Evolutionary conservation across 129 eudicot genomes (phyloP), one percentile per base, ranked within the genome.

Genomic region (Tanacetum coccineum): DNA sequence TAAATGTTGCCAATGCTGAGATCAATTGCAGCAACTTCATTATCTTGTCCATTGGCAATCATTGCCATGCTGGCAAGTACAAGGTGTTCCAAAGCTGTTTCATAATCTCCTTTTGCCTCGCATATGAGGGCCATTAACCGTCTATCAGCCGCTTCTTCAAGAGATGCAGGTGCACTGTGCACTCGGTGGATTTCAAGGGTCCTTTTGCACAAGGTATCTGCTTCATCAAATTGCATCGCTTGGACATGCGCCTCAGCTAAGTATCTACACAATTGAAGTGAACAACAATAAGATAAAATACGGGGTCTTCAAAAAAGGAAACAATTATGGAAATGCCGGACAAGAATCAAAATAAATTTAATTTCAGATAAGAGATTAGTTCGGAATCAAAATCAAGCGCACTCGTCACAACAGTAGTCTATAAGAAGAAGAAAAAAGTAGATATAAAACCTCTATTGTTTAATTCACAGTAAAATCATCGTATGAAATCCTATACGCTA

Each of bases 51-150:
- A 39, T 92, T 88, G 74, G 98, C 98, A 45, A 92, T 92, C 98
- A 92, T 92, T 12, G 96, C 96, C 98, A 92, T 92, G 84, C 95
- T 88, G 74, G 98, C 91, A 13, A 92, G 96, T 30, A 92, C 98
- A 67, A 92, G 98, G 81, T 92, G 98, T 70, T 92, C 98, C 3
- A 92, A 77, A 55, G 98, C 98, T 45, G 96, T 18, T 79, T 88
- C 98, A 39, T 84, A 88, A 39, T 92, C 98, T 56, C 89, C 91
- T 82, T 88, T 92, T 36, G 98, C 96, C 81, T 92, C 98, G 4
- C 88, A 92, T 76, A 92, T 92, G 65, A 92, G 95, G 52, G 98
- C 98, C 98, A 92, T 92, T 64, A 92, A 72, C 6, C 98, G 87
- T 7, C 98, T 91, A 67, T 92, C 98, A 47, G 98, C 96, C 51